phyloP scores from a whole-genome alignment of 106 monocot species.

The Dendrobium huoshanense region DNA sequence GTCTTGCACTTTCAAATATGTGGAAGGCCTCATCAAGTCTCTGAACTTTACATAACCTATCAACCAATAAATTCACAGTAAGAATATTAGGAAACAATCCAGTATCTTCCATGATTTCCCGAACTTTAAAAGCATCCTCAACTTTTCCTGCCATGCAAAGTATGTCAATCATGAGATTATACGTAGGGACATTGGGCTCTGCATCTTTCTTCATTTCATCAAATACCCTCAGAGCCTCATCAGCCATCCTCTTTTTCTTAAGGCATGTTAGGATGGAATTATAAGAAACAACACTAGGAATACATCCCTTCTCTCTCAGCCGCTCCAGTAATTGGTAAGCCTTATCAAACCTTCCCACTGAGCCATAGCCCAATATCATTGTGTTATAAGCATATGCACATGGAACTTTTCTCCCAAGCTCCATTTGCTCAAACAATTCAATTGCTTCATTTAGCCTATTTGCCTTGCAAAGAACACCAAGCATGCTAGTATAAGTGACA shows the following conservation, averaged over 20 bases:
- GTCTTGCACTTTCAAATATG: slow-evolving; percentile 53
- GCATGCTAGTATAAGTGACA: slow-evolving; percentile 94
- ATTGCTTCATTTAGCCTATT: slow-evolving; percentile 66
- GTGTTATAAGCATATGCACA: slow-evolving; percentile 95
- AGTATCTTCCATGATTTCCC: slow-evolving; percentile 58
- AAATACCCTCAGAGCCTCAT: slow-evolving; percentile 73
- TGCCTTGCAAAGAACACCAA: slow-evolving; percentile 78
- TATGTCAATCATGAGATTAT: slow-evolving; percentile 80
- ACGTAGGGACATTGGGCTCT: slow-evolving; percentile 73
- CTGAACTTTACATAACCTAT: slow-evolving; percentile 76
- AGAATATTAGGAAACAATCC: slow-evolving; percentile 84
- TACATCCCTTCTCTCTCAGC: slow-evolving; percentile 90
- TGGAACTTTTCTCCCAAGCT: slow-evolving; percentile 57
- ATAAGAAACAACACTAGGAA: slow-evolving; percentile 90
- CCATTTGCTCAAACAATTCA: slow-evolving; percentile 84
- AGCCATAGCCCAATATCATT: slow-evolving; percentile 99
- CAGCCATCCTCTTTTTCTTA: slow-evolving; percentile 59
- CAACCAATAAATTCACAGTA: slow-evolving; percentile 87
- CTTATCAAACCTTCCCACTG: slow-evolving; percentile 72
- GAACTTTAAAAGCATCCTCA: slow-evolving; percentile 59
- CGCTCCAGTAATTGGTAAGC: slow-evolving; percentile 67
- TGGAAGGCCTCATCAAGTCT: slow-evolving; percentile 66
- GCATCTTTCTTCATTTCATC: slow-evolving; percentile 96
- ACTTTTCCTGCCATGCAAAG: slow-evolving; percentile 58
- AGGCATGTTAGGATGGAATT: slow-evolving; percentile 96